These are phyloP conservation scores for Colletotrichum sp. DNA, from an alignment of 2,329 filamentous ascomycete genomes.

Conservation along the genomic window DNA sequence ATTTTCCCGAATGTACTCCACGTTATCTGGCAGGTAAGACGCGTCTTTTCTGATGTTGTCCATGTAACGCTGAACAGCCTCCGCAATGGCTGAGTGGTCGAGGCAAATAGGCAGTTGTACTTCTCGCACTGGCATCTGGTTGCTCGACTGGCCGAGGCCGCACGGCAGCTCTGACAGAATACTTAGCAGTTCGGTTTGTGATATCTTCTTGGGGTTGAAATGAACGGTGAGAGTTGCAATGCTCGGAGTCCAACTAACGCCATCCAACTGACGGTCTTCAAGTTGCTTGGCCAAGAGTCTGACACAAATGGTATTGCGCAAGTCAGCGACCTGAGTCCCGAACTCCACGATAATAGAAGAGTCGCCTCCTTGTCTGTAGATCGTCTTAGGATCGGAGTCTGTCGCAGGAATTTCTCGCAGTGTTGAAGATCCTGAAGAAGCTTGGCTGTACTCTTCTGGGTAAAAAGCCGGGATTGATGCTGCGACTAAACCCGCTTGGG, in stretches of 20 bases:
- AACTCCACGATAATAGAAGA: background rate
- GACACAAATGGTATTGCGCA: background rate
- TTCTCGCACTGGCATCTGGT: slow-evolving; percentile 17
- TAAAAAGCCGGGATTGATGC: background rate
- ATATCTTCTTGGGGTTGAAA: background rate
- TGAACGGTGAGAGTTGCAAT: background rate
- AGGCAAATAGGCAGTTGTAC: slow-evolving; percentile 34
- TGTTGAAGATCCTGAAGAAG: background rate
- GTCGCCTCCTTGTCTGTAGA: background rate
- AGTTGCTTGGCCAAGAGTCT: background rate
- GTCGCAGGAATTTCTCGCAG: background rate
- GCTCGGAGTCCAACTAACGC: background rate
- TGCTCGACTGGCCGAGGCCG: background rate
- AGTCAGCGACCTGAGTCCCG: background rate
- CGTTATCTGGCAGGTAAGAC: slow-evolving; percentile 63
- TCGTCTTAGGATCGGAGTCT: background rate
- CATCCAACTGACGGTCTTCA: background rate
- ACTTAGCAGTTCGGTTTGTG: background rate
- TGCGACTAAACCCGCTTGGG: background rate
- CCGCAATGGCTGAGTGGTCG: slow-evolving; percentile 36
- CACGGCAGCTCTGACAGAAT: background rate
- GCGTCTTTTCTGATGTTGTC: slow-evolving; percentile 63
- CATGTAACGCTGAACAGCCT: slow-evolving; percentile 62
- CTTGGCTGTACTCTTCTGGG: background rate
- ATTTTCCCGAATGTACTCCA: slow-evolving; percentile 51